Percentiles rank a stretch among this genome's conserved stretches.
These are phyloP conservation scores for Boletales sp. DNA, from an alignment of 768 basidiomycete genomes.

Conservation along the genomic window DNA sequence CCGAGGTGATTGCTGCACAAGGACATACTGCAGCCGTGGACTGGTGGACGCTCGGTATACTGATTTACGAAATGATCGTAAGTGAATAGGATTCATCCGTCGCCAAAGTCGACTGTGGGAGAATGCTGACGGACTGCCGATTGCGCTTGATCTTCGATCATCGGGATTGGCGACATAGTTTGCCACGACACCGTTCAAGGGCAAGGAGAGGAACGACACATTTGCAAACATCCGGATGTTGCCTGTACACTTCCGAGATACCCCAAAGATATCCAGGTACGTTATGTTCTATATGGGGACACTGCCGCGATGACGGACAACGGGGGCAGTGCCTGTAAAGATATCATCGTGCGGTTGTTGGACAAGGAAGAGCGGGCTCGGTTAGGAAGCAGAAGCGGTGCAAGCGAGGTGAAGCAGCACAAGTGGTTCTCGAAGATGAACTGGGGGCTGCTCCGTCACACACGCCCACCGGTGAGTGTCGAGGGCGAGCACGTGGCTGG, in stretches of 20 bases:
- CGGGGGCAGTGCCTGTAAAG: conserved; percentile 71
- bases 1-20: conserved; percentile 94
- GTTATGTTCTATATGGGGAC: conserved; percentile 24
- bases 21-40: conserved; percentile 98
- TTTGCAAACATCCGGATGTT: conserved; percentile 92
- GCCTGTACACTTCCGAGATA: conserved; percentile 83
- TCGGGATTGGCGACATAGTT: conserved; percentile 51
- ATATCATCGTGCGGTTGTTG: conserved; percentile 79
- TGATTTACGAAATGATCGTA: conserved; percentile 99
- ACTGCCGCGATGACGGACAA: conserved; percentile 7
- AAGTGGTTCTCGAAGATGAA: conserved; percentile 97
- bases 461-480: conserved; percentile 74
- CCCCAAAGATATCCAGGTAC: conserved; percentile 72
- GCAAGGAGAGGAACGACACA: conserved; percentile 88
- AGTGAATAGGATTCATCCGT: conserved; percentile 36
- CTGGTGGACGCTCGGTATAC: conserved; percentile 98
- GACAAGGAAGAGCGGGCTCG: conserved; percentile 90
- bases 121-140: conserved; percentile 36
- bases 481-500: conserved; percentile 10
- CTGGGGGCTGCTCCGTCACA: conserved; percentile 94
- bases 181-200: conserved; percentile 99
- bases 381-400: conserved; percentile 88
- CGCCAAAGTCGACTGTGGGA: conserved; percentile 14
- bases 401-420: conserved; percentile 98
- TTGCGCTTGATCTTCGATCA: conserved; percentile 20